Percentiles rank a stretch among this genome's conserved stretches.
These are phyloP conservation scores for Cladosporium sp. DNA, from an alignment of 2,329 filamentous ascomycete genomes.

Conservation along the genomic window DNA sequence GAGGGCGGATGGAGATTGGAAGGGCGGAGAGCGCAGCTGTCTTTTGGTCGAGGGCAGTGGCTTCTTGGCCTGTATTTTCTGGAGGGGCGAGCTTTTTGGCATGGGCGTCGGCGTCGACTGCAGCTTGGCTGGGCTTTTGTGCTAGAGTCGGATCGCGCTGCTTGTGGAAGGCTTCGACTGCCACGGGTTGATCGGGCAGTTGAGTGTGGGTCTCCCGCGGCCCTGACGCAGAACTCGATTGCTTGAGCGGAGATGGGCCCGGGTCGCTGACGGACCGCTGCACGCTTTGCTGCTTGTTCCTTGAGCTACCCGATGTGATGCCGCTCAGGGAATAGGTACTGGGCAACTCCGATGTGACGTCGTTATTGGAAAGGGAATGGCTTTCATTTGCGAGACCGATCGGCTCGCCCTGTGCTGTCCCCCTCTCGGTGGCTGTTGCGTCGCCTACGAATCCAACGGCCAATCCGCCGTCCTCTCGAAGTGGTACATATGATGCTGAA, in stretches of 20 bases:
- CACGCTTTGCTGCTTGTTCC: slow-evolving; percentile 11
- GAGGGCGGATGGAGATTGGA: slow-evolving; percentile 18
- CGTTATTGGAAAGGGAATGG: not conserved
- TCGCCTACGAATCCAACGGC: not conserved
- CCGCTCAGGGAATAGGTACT: slow-evolving; percentile 31
- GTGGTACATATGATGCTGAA: not conserved
- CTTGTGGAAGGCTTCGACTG: too few relatives aligned
- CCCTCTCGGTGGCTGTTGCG: not conserved
- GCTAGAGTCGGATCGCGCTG: too few relatives aligned
- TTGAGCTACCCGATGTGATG: slow-evolving; percentile 17
- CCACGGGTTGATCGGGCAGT: too few relatives aligned
- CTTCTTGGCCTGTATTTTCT: too few relatives aligned
- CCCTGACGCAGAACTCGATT: too few relatives aligned
- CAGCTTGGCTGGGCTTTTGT: too few relatives aligned
- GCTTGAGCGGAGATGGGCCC: slow-evolving; percentile 10
- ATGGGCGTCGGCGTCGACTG: too few relatives aligned
- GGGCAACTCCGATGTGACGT: slow-evolving; percentile 28
- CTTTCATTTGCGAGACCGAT: not conserved
- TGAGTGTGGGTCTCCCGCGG: too few relatives aligned
- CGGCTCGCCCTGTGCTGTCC: too few relatives aligned
- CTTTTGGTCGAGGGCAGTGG: too few relatives aligned
- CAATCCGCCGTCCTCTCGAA: not conserved
- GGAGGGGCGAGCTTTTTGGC: too few relatives aligned
- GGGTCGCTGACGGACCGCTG: slow-evolving; percentile 21
- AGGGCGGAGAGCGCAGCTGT: not conserved